Evolutionary conservation across 2,329 filamentous ascomycete genomes (phyloP).

Genomic region (Exserohilum rostratum): DNA sequence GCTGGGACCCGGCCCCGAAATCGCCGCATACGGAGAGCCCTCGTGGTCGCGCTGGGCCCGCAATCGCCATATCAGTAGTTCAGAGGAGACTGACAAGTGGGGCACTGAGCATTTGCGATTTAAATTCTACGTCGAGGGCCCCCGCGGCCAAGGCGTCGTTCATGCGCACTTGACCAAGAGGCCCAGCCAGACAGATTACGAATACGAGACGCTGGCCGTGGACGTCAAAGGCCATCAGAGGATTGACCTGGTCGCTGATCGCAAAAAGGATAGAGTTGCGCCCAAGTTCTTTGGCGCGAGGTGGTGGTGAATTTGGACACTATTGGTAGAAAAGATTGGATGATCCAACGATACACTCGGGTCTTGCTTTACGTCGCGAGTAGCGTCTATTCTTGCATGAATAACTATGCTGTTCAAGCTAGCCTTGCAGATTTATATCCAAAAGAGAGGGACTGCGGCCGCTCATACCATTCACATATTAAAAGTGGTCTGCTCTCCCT

Average conservation of each 20-base stretch:
- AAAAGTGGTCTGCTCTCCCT: no score
- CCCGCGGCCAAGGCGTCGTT: constrained; percentile 73
- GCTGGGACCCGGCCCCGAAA: constrained; percentile 75
- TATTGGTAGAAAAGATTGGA: no score
- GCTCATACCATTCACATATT: no score
- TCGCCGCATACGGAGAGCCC: constrained; percentile 80
- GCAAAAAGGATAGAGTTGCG: constrained; percentile 36
- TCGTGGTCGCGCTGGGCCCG: constrained; percentile 81
- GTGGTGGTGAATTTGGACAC: constrained; percentile 36
- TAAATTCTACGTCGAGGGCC: constrained; percentile 85
- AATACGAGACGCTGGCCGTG: constrained; percentile 80
- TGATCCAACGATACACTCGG: no score
- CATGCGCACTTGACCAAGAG: constrained; percentile 77
- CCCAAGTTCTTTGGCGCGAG: constrained; percentile 47
- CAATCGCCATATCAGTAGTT: constrained; percentile 66
- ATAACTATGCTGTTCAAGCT: no score
- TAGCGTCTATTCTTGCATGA: no score
- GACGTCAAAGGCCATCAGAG: constrained; percentile 72
- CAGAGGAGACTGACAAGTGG: constrained; percentile 70
- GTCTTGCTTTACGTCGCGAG: no score
- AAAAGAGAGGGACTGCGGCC: no score
- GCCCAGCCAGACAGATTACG: constrained; percentile 68
- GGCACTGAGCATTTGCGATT: constrained; percentile 83
- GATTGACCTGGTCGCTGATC: constrained; percentile 47
- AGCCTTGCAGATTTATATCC: no score